Evolutionary conservation across 495 filamentous ascomycete genomes (phyloP).

Genomic region (Penicillium ucsense): DNA sequence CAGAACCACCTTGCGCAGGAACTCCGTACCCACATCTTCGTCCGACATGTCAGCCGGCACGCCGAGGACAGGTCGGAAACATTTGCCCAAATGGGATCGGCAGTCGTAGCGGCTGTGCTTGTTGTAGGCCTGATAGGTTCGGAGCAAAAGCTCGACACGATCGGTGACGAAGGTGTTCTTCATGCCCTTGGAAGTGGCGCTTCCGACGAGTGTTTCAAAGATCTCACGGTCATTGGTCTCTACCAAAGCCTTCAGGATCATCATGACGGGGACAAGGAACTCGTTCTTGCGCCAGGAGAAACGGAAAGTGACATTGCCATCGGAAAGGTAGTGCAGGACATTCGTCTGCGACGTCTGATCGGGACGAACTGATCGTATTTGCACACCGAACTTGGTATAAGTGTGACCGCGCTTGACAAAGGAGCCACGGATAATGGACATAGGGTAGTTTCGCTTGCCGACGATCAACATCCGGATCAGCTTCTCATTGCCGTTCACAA

Average conservation of each 20-base stretch:
- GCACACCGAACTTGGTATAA: constrained; percentile 83
- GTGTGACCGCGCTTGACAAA: constrained; percentile 74
- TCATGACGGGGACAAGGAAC: constrained; percentile 86
- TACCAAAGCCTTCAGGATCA: constrained; percentile 89
- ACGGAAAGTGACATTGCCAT: constrained; percentile 91
- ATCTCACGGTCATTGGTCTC: constrained; percentile 96
- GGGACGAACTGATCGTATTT: constrained; percentile 82
- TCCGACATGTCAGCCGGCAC: constrained; percentile 71
- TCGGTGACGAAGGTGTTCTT: constrained; percentile 91
- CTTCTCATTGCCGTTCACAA: constrained; percentile 66
- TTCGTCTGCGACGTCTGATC: constrained; percentile 98
- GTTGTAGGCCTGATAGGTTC: constrained; percentile 85
- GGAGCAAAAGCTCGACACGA: constrained; percentile 80
- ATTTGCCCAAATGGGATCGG: constrained; percentile 73
- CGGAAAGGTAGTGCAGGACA: constrained; percentile 86
- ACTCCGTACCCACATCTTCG: constrained; percentile 81
- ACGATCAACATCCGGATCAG: constrained; percentile 87
- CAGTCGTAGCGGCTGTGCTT: constrained; percentile 71
- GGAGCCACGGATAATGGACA: constrained; percentile 84
- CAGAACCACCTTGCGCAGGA: constrained; percentile 78
- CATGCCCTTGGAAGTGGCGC: constrained; percentile 59
- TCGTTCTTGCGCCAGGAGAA: constrained; percentile 98
- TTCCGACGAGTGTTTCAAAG: constrained; percentile 80
- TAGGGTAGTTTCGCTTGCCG: constrained; percentile 81
- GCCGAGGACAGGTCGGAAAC: constrained; percentile 77